Evolutionary conservation across 495 filamentous ascomycete species (phyloP).

Genomic region (Podospora tetraspora): DNA sequence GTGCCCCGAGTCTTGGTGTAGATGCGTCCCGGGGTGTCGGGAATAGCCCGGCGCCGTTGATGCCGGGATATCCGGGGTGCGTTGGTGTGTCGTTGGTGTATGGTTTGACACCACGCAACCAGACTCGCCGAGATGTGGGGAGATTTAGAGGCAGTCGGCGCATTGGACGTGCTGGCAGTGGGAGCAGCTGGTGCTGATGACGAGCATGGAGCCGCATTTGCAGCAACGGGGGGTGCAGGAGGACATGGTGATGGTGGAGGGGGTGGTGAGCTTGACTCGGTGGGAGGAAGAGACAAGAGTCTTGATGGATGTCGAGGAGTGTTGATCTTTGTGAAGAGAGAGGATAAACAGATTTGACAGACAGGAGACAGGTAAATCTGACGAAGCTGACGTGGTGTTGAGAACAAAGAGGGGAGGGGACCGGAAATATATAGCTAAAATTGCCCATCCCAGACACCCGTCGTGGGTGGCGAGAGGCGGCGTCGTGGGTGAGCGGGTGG

Average conservation of each 20-base stretch:
- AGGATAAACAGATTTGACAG: neutral
- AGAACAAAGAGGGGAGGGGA: neutral
- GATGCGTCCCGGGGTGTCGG: neutral
- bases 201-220: constrained; percentile 44
- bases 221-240: constrained; percentile 45
- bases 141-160: constrained; percentile 35
- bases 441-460: neutral
- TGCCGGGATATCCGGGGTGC: neutral
- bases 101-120: neutral
- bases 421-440: constrained; percentile 9
- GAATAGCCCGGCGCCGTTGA: neutral
- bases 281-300: neutral
- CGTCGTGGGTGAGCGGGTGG: constrained; percentile 4
- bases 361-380: neutral
- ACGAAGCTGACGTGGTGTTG: neutral
- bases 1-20: neutral
- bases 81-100: neutral
- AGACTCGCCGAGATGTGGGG: neutral
- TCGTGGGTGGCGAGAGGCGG: constrained; percentile 3
- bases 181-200: constrained; percentile 42
- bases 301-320: neutral
- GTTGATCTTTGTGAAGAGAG: neutral
- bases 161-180: constrained; percentile 43
- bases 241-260: constrained; percentile 17
- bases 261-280: neutral